Evolutionary conservation across 352 stramenopile genomes (phyloP).

Genomic region (Phytophthora constricta): DNA sequence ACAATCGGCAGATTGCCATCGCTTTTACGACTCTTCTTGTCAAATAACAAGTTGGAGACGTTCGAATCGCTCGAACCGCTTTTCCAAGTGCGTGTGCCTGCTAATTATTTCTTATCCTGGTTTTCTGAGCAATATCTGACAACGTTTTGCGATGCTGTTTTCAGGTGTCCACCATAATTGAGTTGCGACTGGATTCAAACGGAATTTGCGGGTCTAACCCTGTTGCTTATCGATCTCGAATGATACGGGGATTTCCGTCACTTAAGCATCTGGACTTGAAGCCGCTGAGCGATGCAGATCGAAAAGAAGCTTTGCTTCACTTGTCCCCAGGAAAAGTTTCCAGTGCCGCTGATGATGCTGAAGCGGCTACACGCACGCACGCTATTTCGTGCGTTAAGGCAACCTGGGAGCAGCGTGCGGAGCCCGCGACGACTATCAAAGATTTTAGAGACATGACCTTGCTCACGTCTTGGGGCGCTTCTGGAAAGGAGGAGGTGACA

Average conservation of each 20-base stretch:
- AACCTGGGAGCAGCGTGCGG: conserved; percentile 39
- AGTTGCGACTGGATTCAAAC: conserved; percentile 91
- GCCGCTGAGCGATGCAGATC: conserved; percentile 77
- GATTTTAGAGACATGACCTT: conserved; percentile 19
- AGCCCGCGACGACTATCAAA: conserved; percentile 13
- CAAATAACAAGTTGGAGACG: conserved; percentile 87
- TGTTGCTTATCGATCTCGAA: conserved; percentile 64
- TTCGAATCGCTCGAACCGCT: conserved; percentile 79
- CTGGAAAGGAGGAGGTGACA: conserved; percentile 3
- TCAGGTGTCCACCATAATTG: conserved; percentile 72
- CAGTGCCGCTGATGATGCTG: conserved; percentile 46
- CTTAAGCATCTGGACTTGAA: conserved; percentile 90
- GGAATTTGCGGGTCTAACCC: conserved; percentile 53
- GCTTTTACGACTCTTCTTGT: conserved; percentile 90
- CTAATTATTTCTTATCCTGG: not conserved
- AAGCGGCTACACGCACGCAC: conserved; percentile 53
- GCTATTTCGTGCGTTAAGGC: conserved; percentile 52
- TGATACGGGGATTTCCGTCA: conserved; percentile 76
- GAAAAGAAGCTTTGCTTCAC: conserved; percentile 53
- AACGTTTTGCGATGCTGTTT: not conserved
- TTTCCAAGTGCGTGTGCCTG: conserved; percentile 45
- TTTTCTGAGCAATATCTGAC: conserved; percentile 9
- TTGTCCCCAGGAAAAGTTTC: conserved; percentile 35
- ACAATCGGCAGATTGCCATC: conserved; percentile 72
- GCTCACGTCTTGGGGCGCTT: conserved; percentile 10